These are phyloP conservation scores for Neocatenulostroma microsporum DNA, from an alignment of 2,329 filamentous ascomycete species.

Conservation along the genomic window DNA sequence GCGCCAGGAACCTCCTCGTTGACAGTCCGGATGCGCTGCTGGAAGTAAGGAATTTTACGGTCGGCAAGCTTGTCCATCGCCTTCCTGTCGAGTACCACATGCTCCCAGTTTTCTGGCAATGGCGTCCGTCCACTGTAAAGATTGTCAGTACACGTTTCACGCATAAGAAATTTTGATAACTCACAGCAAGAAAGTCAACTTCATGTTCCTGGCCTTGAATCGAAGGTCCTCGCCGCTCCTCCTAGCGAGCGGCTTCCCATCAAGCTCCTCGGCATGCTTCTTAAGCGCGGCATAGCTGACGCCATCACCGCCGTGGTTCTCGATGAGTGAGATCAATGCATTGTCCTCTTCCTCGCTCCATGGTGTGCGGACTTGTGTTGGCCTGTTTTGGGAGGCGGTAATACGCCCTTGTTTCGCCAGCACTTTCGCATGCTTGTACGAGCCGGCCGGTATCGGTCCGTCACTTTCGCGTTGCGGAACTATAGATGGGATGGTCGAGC, in stretches of 20 bases:
- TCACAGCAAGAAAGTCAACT: slow-evolving; percentile 39
- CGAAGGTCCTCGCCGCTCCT: slow-evolving; percentile 44
- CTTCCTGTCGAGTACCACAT: slow-evolving; percentile 36
- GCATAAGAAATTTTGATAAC: slow-evolving; percentile 14
- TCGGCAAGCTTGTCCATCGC: slow-evolving; percentile 28
- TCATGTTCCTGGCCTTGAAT: slow-evolving; percentile 46
- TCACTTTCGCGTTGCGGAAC: slow-evolving; percentile 10
- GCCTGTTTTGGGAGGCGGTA: slow-evolving; percentile 9
- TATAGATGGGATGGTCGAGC: slow-evolving; percentile 21
- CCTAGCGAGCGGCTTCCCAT: slow-evolving; percentile 22
- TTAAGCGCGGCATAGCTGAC: slow-evolving; percentile 43
- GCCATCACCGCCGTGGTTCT: slow-evolving; percentile 31
- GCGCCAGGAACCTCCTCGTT: too few relatives aligned
- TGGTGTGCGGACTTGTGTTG: slow-evolving; percentile 24
- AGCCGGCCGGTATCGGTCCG: slow-evolving; percentile 1
- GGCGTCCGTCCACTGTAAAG: slow-evolving; percentile 22
- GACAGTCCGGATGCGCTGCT: slow-evolving; percentile 13
- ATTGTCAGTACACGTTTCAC: slow-evolving; percentile 8
- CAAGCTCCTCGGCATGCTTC: slow-evolving; percentile 19
- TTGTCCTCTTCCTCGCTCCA: slow-evolving; percentile 31
- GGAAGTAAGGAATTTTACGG: slow-evolving; percentile 23
- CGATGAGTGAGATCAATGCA: slow-evolving; percentile 45
- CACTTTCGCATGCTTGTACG: slow-evolving; percentile 14
- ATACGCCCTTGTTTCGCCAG: slow-evolving; percentile 17
- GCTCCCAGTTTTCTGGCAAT: slow-evolving; percentile 39